A percentile compares a stretch with the other conserved stretches of the same genome.
These are phyloP conservation scores for Chlamydomonas applanata DNA, from an alignment of 139 green algal genomes.

Conservation along the genomic window DNA sequence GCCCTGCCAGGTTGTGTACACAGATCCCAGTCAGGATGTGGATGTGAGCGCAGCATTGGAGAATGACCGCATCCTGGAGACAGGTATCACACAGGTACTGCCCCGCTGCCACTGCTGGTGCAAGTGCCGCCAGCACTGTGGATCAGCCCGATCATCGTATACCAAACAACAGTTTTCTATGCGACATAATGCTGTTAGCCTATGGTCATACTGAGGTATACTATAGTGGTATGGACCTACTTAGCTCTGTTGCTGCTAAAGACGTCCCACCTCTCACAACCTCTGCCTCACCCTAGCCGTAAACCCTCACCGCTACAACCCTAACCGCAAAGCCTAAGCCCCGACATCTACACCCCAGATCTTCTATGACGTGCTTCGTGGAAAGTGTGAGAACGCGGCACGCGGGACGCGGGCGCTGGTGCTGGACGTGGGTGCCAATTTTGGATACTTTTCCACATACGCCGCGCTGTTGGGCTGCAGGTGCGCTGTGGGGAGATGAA, in stretches of 20 bases:
- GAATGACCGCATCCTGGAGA: slow-evolving; percentile 43
- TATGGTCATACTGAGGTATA: too few species aligned
- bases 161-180: too few species aligned
- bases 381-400: slow-evolving; percentile 24
- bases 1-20: slow-evolving; percentile 42
- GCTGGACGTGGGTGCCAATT: slow-evolving; percentile 76
- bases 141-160: too few species aligned
- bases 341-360: slow-evolving; percentile 24
- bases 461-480: slow-evolving; percentile 12
- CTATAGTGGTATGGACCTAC: too few species aligned
- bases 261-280: too few species aligned
- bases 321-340: too few species aligned
- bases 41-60: slow-evolving; percentile 53
- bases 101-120: not conserved
- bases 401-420: slow-evolving; percentile 39
- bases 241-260: too few species aligned
- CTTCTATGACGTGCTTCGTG: slow-evolving; percentile 35
- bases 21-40: slow-evolving; percentile 50
- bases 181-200: too few species aligned
- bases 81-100: slow-evolving; percentile 43
- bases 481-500: not conserved
- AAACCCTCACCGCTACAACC: too few species aligned
- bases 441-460: slow-evolving; percentile 68
- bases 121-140: not conserved
- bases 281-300: too few species aligned